A percentile compares a stretch with the other conserved stretches of the same genome.
phyloP scores from a whole-genome alignment of 148 eudicot genomes.

The Camellia sinensis region DNA sequence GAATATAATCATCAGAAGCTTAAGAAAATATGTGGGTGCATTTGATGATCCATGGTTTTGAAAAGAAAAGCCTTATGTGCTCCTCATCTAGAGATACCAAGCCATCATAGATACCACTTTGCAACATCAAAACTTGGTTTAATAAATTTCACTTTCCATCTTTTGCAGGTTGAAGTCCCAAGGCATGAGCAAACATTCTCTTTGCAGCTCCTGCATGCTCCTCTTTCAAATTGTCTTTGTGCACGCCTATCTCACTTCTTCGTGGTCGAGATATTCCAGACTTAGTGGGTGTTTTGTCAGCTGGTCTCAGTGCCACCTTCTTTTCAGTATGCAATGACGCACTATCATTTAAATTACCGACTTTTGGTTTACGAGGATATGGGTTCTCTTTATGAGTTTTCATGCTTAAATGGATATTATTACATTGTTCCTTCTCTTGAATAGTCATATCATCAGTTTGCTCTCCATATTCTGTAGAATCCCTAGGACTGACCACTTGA shows the following conservation, averaged over 20 bases:
- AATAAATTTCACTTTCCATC: slow-evolving; percentile 27
- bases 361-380: slow-evolving; percentile 14
- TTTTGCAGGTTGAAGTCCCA: slow-evolving; percentile 50
- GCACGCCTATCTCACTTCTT: slow-evolving; percentile 27
- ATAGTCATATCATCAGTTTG: slow-evolving; percentile 22
- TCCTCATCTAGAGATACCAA: neutral
- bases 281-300: slow-evolving; percentile 16
- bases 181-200: slow-evolving; percentile 88
- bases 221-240: slow-evolving; percentile 39
- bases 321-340: slow-evolving; percentile 12
- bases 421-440: slow-evolving; percentile 24
- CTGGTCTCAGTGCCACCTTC: slow-evolving; percentile 16
- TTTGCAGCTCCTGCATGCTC: slow-evolving; percentile 91
- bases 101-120: slow-evolving; percentile 3
- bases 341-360: slow-evolving; percentile 6
- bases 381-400: slow-evolving; percentile 12
- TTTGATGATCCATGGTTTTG: neutral
- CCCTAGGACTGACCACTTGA: slow-evolving; percentile 15
- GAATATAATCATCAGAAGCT: neutral
- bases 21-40: neutral
- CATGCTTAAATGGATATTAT: slow-evolving; percentile 20
- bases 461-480: slow-evolving; percentile 15
- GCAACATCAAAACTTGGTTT: neutral
- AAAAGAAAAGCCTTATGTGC: neutral
- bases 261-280: slow-evolving; percentile 21